Evolutionary conservation across 495 filamentous ascomycete species (phyloP).

Genomic region (Hypoxylon crocopeplum): DNA sequence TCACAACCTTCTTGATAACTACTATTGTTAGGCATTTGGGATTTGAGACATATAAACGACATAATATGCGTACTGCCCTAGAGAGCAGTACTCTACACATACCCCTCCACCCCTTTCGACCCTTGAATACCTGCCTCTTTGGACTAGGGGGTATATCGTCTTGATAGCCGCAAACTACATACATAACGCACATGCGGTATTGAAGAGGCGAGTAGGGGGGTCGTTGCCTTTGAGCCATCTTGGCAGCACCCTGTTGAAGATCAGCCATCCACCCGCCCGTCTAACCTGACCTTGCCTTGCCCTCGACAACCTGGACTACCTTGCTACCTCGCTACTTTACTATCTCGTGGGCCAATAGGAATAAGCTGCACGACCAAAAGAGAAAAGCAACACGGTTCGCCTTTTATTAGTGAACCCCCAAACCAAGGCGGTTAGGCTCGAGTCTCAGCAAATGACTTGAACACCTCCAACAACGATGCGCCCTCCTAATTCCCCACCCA

Average conservation of each 20-base stretch:
- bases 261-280: conserved; percentile 28
- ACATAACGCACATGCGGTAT: background rate
- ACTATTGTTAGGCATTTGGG: no score
- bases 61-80: no score
- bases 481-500: conserved; percentile 33
- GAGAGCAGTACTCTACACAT: no score
- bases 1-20: background rate
- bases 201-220: conserved; percentile 23
- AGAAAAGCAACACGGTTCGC: conserved; percentile 18
- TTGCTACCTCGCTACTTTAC: conserved; percentile 6
- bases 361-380: conserved; percentile 15
- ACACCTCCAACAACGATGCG: conserved; percentile 37
- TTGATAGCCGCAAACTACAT: background rate
- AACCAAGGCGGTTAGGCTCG: conserved; percentile 36
- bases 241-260: conserved; percentile 35
- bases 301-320: background rate
- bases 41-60: no score
- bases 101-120: no score
- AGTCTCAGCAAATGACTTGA: conserved; percentile 38
- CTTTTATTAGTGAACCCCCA: conserved; percentile 26
- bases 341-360: conserved; percentile 30
- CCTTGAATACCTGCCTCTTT: no score
- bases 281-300: no score
- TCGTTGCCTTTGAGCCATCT: conserved; percentile 18
- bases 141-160: no score